These are phyloP conservation scores for Phytophthora ohioensis DNA, from an alignment of 352 stramenopile genomes.

Conservation along the genomic window DNA sequence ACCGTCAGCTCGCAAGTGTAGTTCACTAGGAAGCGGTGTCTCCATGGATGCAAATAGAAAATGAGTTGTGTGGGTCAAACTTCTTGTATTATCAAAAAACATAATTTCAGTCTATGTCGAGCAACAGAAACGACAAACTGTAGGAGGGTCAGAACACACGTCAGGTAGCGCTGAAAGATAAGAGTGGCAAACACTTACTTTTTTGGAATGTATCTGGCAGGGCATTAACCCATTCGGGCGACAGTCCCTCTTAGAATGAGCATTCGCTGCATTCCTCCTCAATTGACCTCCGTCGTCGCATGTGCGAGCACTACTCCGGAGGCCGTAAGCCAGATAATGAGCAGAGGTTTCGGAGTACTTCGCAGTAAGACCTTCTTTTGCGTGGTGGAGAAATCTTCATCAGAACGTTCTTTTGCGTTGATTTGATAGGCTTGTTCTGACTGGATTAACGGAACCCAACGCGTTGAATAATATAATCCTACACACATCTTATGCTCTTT, in stretches of 20 bases:
- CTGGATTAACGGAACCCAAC: background rate
- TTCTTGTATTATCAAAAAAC: background rate
- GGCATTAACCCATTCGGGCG: background rate
- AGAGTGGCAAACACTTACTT: background rate
- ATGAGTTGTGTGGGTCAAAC: background rate
- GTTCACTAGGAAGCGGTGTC: background rate
- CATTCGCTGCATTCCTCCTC: background rate
- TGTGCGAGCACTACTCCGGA: background rate
- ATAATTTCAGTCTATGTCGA: background rate
- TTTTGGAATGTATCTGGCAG: background rate
- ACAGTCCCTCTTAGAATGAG: conserved; percentile 2
- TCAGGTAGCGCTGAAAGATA: background rate
- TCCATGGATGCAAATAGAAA: background rate
- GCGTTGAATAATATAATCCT: background rate
- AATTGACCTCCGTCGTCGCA: conserved; percentile 1
- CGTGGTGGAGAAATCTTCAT: background rate
- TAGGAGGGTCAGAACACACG: background rate
- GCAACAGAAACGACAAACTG: background rate
- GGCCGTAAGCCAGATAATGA: background rate
- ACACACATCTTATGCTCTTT: background rate
- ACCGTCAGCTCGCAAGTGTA: conserved; percentile 11
- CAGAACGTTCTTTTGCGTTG: background rate
- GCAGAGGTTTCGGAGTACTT: background rate
- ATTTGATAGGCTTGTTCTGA: background rate
- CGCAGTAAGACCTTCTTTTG: background rate